Evolutionary conservation across 176 grass and related monocot genomes (phyloP), one percentile per base, ranked within the genome.

Genomic region (Eragrostis nindensis): DNA sequence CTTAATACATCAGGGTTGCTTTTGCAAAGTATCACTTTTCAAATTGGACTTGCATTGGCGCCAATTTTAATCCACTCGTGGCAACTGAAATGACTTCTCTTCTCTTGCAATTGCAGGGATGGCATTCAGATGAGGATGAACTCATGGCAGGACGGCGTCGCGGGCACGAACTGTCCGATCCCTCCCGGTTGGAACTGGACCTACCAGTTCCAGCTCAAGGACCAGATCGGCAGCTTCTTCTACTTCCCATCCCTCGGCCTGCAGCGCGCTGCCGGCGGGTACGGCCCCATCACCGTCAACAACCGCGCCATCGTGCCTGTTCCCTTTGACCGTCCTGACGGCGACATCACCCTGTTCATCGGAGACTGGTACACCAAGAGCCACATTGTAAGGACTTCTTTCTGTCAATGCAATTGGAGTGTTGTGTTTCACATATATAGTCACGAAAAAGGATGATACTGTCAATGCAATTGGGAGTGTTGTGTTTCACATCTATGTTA

Each of bases 161-260:
- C 86, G 3, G 95, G 95, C 73, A 98, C 95, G 53, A 95, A 93
- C 84, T 98, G 92, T 84, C 92, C 92, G 8, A 98, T 98, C 62
- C 95, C 92, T 9, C 71, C 90, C 0, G 90, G 95, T 12, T 98
- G 95, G 95, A 98, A 98, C 71, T 98, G 95, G 95, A 98, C 95
- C 46, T 95, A 98, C 81, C 81, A 95, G 71, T 98, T 95, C 85
- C 94, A 97, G 86, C 87, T 88, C 76, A 97, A 97, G 87, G 94
- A 97, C 71, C 94, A 97, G 73, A 97, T 97, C 7, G 94, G 94
- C 16, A 94, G 94, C 77, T 94, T 94, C 89, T 97, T 97, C 83
- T 97, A 97, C 82, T 94, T 97, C 83, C 91, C 92, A 29, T 94
- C 92, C 3, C 74, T 95, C 15, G 80, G 90, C 22, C 86, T 98